A percentile compares a stretch with the other conserved stretches of the same genome.
Evolutionary conservation across 2,329 filamentous ascomycete genomes (phyloP).

Genomic region (Talaromyces sp.): DNA sequence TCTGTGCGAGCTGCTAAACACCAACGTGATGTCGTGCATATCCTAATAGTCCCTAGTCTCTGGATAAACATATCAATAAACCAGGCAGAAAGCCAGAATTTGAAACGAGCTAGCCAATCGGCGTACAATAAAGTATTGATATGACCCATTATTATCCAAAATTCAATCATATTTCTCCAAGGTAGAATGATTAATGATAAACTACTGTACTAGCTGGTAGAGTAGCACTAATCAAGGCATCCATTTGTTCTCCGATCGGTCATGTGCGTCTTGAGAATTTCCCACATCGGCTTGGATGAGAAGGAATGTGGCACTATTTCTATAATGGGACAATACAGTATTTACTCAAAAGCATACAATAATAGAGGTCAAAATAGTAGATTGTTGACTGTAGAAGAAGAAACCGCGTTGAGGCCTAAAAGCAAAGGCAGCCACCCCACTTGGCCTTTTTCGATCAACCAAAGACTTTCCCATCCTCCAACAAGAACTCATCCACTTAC

Average conservation of each 20-base stretch:
- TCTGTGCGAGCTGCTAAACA: constrained; percentile 3
- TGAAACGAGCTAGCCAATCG: neutral
- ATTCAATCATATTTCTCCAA: neutral
- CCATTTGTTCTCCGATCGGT: neutral
- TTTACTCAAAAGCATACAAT: neutral
- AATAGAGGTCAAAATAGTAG: neutral
- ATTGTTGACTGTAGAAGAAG: neutral
- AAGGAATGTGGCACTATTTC: constrained; percentile 1
- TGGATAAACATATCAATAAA: neutral
- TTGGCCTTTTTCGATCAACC: neutral
- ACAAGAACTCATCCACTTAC: neutral
- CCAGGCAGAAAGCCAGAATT: neutral
- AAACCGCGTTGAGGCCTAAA: neutral
- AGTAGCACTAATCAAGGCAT: constrained; percentile 1
- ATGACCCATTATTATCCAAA: neutral
- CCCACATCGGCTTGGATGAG: neutral
- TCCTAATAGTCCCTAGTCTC: neutral
- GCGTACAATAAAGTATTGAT: neutral
- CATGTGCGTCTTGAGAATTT: constrained; percentile 1
- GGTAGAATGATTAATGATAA: neutral
- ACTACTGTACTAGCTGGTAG: neutral
- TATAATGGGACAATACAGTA: neutral
- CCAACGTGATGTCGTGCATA: constrained; percentile 6
- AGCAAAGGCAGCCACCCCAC: constrained; percentile 4
- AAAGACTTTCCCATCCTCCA: neutral